A percentile compares a stretch with the other conserved stretches of the same genome.
phyloP scores from a whole-genome alignment of 306 rosid species.

The Styphnolobium japonicum region DNA sequence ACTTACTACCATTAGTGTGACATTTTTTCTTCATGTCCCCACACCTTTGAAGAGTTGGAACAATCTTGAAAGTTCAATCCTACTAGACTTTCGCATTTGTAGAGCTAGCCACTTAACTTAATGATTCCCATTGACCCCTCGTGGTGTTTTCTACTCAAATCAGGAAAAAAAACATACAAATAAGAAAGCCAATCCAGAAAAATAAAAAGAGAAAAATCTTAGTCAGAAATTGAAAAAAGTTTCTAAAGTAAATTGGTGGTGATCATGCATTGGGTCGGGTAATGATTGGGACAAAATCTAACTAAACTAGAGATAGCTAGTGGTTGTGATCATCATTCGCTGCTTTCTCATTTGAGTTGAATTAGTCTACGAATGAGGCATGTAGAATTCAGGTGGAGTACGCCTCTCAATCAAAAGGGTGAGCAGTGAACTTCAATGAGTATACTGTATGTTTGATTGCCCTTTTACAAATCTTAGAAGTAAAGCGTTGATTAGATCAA shows the following conservation, averaged over 20 bases:
- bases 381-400: slow-evolving; percentile 7
- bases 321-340: slow-evolving; percentile 14
- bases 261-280: slow-evolving; percentile 7
- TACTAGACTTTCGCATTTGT: not conserved
- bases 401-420: slow-evolving; percentile 25
- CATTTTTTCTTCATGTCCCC: slow-evolving; percentile 41
- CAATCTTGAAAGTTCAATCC: slow-evolving; percentile 24
- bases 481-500: slow-evolving; percentile 36
- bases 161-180: slow-evolving; percentile 7
- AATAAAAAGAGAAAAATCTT: not conserved
- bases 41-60: slow-evolving; percentile 30
- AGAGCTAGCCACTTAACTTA: slow-evolving; percentile 15
- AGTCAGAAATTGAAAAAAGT: not conserved
- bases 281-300: slow-evolving; percentile 48
- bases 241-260: not conserved
- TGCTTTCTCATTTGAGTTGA: slow-evolving; percentile 27
- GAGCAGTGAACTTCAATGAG: slow-evolving; percentile 31
- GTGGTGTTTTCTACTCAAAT: not conserved
- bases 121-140: slow-evolving; percentile 13
- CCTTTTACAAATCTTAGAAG: slow-evolving; percentile 36
- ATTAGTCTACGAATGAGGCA: not conserved
- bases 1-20: slow-evolving; percentile 48
- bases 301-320: slow-evolving; percentile 37
- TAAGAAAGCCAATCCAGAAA: not conserved
- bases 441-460: not conserved